phyloP scores from a whole-genome alignment of 2,329 filamentous ascomycete genomes.

The Arachnopeziza araneosa region DNA sequence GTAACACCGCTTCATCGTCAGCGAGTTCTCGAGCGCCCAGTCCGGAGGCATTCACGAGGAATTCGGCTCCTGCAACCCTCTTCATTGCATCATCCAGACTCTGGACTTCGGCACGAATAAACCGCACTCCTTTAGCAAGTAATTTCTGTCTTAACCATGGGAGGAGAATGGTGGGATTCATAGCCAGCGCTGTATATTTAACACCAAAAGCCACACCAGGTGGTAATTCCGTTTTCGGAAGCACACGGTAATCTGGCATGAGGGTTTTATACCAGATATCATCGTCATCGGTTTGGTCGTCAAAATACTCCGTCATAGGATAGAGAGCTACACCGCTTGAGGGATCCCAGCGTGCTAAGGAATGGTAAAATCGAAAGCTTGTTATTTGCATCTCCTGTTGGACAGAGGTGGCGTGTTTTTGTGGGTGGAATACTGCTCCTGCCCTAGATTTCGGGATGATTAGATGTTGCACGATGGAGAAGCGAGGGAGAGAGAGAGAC shows the following conservation, averaged over 20 bases:
- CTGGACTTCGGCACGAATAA: conserved; percentile 14
- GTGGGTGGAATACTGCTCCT: conserved; percentile 25
- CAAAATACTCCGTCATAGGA: conserved; percentile 24
- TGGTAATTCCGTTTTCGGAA: conserved; percentile 14
- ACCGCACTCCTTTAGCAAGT: conserved; percentile 16
- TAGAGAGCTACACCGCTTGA: conserved; percentile 20
- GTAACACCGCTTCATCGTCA: conserved; percentile 14
- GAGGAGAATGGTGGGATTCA: conserved; percentile 20
- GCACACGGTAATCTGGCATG: conserved; percentile 17
- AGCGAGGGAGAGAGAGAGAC: not conserved
- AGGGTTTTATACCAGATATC: conserved; percentile 19
- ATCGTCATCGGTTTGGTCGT: conserved; percentile 12
- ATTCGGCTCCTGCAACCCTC: conserved; percentile 5
- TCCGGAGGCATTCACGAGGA: conserved; percentile 24
- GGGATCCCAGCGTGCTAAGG: conserved; percentile 15
- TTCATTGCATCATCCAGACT: conserved; percentile 12
- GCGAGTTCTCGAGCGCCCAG: conserved; percentile 18
- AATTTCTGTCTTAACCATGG: conserved; percentile 19
- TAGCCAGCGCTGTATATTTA: conserved; percentile 20
- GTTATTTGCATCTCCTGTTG: conserved; percentile 21
- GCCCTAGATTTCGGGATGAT: conserved; percentile 12
- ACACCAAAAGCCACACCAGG: conserved; percentile 13
- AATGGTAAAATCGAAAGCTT: conserved; percentile 21
- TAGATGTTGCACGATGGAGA: not conserved
- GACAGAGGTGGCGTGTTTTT: conserved; percentile 7